Conservation (phyloP, 2,329 filamentous ascomycete species). For the Trichoderma asperellum region DNA sequence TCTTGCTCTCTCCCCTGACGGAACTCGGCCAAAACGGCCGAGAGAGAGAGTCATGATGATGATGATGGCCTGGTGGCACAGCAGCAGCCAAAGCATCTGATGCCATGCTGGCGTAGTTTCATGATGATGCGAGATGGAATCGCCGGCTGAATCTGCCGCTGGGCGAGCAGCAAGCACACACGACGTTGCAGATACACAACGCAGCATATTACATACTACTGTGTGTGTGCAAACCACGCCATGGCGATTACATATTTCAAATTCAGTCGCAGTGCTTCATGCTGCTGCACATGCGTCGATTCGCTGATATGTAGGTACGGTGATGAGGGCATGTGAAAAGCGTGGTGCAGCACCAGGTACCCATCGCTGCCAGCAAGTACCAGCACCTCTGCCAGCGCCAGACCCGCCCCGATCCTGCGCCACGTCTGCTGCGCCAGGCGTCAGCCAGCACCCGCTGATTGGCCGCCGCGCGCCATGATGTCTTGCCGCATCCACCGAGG, state of each 20-base stretch:
- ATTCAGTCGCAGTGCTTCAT: background rate
- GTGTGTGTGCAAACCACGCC: background rate
- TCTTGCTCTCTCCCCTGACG: background rate
- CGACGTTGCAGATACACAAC: no score
- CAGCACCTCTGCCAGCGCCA: background rate
- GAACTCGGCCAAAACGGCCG: background rate
- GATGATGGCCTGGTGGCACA: background rate
- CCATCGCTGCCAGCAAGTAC: background rate
- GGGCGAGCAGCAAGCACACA: no score
- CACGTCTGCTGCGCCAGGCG: conserved; percentile 1
- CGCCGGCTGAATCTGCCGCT: no score
- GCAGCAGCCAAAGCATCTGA: background rate
- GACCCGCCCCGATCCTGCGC: background rate
- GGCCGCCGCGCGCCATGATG: background rate
- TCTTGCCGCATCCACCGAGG: background rate
- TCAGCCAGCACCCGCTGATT: background rate
- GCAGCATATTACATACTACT: no score
- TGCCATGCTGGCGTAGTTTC: background rate
- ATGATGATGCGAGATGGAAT: background rate
- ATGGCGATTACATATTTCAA: background rate
- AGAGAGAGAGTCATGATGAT: conserved; percentile 11
- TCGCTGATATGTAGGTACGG: background rate
- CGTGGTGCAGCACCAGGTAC: background rate
- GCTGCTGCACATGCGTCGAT: background rate
- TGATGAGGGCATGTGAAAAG: background rate